Conservation (phyloP, 768 basidiomycete genomes). For the Butyriboletus loyo region DNA sequence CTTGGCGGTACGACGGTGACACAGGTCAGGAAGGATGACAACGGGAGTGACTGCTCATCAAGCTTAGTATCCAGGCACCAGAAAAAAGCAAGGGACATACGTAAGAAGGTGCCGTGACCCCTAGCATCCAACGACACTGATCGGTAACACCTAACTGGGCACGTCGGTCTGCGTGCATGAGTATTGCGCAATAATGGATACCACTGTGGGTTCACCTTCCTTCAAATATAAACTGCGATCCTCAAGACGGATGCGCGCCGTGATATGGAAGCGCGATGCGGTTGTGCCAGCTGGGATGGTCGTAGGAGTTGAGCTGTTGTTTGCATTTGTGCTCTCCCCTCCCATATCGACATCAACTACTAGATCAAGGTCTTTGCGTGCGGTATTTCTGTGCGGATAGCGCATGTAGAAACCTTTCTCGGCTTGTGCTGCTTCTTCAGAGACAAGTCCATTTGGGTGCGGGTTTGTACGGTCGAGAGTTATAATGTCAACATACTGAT, state of each 20-base stretch:
- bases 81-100: constrained; percentile 30
- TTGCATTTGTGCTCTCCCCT: background rate
- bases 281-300: constrained; percentile 15
- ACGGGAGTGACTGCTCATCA: constrained; percentile 24
- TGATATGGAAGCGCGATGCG: constrained; percentile 45
- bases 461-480: constrained; percentile 7
- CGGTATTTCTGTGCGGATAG: constrained; percentile 40
- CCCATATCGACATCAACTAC: constrained; percentile 8
- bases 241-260: constrained; percentile 39
- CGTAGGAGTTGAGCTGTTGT: background rate
- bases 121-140: constrained; percentile 48
- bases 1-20: constrained; percentile 39
- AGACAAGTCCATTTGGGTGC: background rate
- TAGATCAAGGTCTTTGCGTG: constrained; percentile 38
- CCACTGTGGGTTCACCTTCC: constrained; percentile 28
- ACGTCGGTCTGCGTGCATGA: constrained; percentile 34
- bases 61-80: background rate
- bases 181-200: background rate
- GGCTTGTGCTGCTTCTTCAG: background rate
- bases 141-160: constrained; percentile 23
- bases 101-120: constrained; percentile 45
- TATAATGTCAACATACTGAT: constrained; percentile 34
- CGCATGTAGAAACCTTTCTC: constrained; percentile 35
- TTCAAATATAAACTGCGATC: constrained; percentile 47
- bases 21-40: constrained; percentile 34